Conservation (phyloP, 306 rosid genomes). For the Cucurbita pepo region DNA sequence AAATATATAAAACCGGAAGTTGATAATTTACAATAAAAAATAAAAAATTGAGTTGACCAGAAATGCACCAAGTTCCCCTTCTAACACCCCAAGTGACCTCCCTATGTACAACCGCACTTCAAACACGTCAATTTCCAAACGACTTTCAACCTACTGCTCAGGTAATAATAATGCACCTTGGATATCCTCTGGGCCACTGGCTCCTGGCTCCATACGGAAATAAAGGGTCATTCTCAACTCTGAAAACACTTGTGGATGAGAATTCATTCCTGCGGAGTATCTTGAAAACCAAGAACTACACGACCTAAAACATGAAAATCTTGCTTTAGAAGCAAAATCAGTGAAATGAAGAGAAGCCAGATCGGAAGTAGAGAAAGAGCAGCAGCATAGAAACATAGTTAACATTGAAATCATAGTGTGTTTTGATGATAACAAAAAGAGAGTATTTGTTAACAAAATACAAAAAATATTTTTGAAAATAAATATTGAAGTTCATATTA, state of each 20-base stretch:
- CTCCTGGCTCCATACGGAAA: neutral
- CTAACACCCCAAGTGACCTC: neutral
- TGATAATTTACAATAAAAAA: neutral
- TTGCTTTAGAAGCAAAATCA: neutral
- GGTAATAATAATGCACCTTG: neutral
- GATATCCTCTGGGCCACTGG: neutral
- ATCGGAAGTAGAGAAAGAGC: neutral
- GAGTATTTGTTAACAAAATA: no score
- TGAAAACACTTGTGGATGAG: neutral
- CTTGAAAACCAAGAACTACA: neutral
- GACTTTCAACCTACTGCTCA: neutral
- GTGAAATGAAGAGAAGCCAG: neutral
- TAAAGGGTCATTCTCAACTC: neutral
- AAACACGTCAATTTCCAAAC: neutral
- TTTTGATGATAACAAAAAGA: neutral
- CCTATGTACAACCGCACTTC: neutral
- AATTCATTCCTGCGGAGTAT: neutral
- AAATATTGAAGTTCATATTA: neutral
- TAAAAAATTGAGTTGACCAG: neutral
- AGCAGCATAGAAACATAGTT: neutral
- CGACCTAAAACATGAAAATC: neutral
- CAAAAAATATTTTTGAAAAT: no score
- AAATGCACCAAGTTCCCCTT: constrained; percentile 1
- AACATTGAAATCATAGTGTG: neutral
- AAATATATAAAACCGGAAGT: neutral